Evolutionary conservation across 495 filamentous ascomycete genomes (phyloP), one percentile per base, ranked within the genome.

Genomic region (Xylaria palmicola): DNA sequence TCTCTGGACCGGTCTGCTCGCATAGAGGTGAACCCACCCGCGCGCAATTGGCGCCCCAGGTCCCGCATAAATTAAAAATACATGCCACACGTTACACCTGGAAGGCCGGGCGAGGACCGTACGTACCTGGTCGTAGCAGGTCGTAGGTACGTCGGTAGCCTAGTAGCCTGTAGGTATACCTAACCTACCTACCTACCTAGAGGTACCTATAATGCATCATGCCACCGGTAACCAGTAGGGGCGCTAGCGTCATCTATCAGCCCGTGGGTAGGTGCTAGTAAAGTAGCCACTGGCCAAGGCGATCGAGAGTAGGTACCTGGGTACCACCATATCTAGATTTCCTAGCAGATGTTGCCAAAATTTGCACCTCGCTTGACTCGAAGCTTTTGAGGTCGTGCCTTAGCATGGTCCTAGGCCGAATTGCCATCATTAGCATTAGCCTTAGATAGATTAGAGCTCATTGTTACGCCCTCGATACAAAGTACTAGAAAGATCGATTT

Each of bases 11-110:
- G 56, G 56, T 17, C 36, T 55, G 8, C 39, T 34, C 37, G 15
- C 55, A 19, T 34, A 12, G 36, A 27, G 12, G 20, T 30, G 37
- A 30, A 39, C 39, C 37, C 39, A 56, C 53, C 39, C 20, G 53
- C 20, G 36, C 39, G 53, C 24, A 44, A 56, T 41, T 44, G 39
- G 53, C 10, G 48, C 27, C 47, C 47, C 47, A 32, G 19, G 17
- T 34, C 48, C n/a, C 26, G 26, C 39, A 44, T 56, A 17, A 22
- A 56, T 56, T 56, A 56, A 56, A 56, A 56, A 56, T 56, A 56
- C 53, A 56, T 56, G 53, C 24, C 37, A 24, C 39, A 56, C 37
- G 24, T 41, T 41, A 3, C 22, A 36, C 22, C 51, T 17, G 52
- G 37, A 26, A 32, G 49, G 30, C 26, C 50, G 41, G 51, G 51